Conservation (phyloP, 176 grass and related monocot genomes). For the Oryza coarctata region DNA sequence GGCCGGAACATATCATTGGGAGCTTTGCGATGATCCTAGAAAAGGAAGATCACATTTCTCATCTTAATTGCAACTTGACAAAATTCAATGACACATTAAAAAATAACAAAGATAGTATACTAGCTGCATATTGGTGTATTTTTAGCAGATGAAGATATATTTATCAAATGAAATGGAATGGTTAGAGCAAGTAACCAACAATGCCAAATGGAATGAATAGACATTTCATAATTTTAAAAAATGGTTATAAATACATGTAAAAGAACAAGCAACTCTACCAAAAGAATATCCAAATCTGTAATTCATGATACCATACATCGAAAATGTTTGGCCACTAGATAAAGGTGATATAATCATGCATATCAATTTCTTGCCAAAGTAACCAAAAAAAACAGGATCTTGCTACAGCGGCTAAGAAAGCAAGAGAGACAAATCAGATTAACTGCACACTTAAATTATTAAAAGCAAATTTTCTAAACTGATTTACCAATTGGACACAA, state of each 20-base stretch:
- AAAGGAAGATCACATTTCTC: constrained; percentile 38
- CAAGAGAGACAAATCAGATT: constrained; percentile 16
- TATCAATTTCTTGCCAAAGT: constrained; percentile 4
- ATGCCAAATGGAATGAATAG: background rate
- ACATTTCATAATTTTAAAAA: constrained; percentile 11
- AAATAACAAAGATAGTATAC: constrained; percentile 12
- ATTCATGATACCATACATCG: constrained; percentile 16
- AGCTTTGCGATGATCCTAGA: constrained; percentile 79
- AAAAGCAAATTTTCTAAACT: background rate
- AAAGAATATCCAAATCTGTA: background rate
- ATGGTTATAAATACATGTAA: background rate
- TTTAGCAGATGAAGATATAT: constrained; percentile 12
- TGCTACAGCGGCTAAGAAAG: background rate
- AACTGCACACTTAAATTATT: background rate
- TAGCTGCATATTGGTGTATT: background rate
- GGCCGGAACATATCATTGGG: constrained; percentile 90
- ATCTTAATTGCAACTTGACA: constrained; percentile 23
- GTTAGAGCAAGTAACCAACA: constrained; percentile 1
- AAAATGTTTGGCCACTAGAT: constrained; percentile 9
- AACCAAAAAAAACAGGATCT: background rate
- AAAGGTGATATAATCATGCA: background rate
- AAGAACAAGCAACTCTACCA: background rate
- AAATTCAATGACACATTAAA: background rate
- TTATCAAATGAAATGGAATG: background rate
- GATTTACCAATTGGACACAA: constrained; percentile 14